Conservation (phyloP, 2,329 filamentous ascomycete genomes). For the Aspergillus persii region DNA sequence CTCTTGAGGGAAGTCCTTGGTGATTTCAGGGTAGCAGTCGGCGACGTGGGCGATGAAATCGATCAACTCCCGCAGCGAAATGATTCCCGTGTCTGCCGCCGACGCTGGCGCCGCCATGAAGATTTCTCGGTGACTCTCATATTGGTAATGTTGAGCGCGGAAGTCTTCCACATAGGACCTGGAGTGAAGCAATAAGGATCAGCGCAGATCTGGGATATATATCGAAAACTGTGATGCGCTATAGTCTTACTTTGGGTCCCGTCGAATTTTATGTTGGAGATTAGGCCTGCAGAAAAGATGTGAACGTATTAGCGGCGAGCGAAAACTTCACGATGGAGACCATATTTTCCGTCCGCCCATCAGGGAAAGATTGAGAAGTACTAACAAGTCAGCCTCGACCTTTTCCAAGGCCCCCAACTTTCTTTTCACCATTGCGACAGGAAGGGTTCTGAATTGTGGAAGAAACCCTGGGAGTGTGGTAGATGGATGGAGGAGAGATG, state of each 20-base stretch:
- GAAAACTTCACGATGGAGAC: slow-evolving; percentile 10
- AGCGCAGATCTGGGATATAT: background rate
- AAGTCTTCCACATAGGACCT: slow-evolving; percentile 91
- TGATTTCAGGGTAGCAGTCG: slow-evolving; percentile 85
- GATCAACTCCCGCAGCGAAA: slow-evolving; percentile 85
- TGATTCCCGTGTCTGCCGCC: slow-evolving; percentile 72
- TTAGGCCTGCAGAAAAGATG: slow-evolving; percentile 58
- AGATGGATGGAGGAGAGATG: slow-evolving; percentile 72
- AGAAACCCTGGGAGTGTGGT: slow-evolving; percentile 53
- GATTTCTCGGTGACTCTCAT: slow-evolving; percentile 85
- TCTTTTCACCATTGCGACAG: slow-evolving; percentile 68
- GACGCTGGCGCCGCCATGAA: slow-evolving; percentile 81
- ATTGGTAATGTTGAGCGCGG: slow-evolving; percentile 82
- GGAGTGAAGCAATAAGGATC: slow-evolving; percentile 8
- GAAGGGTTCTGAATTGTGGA: slow-evolving; percentile 2
- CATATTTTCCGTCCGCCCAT: slow-evolving; percentile 2
- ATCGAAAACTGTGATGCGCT: background rate
- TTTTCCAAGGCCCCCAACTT: slow-evolving; percentile 93
- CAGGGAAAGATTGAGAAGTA: slow-evolving; percentile 1
- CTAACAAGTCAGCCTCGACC: slow-evolving; percentile 82
- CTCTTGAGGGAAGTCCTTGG: slow-evolving; percentile 72
- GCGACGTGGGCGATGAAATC: slow-evolving; percentile 92
- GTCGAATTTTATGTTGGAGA: slow-evolving; percentile 85
- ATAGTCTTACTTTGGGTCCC: slow-evolving; percentile 69
- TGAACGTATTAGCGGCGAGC: slow-evolving; percentile 23